Conservation (phyloP, 129 eudicot species). For the Escallonia herrerae region DNA sequence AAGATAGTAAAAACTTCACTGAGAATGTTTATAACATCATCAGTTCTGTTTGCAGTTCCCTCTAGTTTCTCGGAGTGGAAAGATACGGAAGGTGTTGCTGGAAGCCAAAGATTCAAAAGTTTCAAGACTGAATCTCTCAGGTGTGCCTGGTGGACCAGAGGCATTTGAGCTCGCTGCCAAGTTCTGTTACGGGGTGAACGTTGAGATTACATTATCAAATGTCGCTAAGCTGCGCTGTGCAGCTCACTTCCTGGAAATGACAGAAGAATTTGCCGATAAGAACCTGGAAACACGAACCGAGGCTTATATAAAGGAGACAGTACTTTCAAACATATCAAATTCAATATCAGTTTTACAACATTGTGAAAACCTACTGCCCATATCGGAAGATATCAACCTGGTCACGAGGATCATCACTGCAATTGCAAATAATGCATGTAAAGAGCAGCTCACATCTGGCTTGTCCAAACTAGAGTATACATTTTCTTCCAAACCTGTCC, state of each 20-base stretch:
- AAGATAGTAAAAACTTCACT: not conserved
- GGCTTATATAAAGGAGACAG: slow-evolving; percentile 45
- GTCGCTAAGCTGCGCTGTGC: slow-evolving; percentile 73
- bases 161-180: slow-evolving; percentile 90
- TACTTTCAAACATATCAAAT: slow-evolving; percentile 61
- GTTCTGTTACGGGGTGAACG: slow-evolving; percentile 79
- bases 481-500: slow-evolving; percentile 37
- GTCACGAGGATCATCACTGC: slow-evolving; percentile 54
- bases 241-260: slow-evolving; percentile 82
- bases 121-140: slow-evolving; percentile 46
- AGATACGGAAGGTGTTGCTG: slow-evolving; percentile 55
- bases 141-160: slow-evolving; percentile 81
- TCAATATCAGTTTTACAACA: slow-evolving; percentile 77
- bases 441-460: slow-evolving; percentile 84
- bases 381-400: slow-evolving; percentile 68
- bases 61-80: slow-evolving; percentile 87
- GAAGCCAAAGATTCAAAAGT: slow-evolving; percentile 73
- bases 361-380: slow-evolving; percentile 66
- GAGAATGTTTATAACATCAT: not conserved
- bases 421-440: slow-evolving; percentile 78
- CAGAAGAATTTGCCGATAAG: slow-evolving; percentile 72
- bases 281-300: slow-evolving; percentile 61
- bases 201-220: slow-evolving; percentile 72
- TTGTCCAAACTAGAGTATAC: slow-evolving; percentile 67
- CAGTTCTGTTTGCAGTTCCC: slow-evolving; percentile 55